Evolutionary conservation across 2,329 filamentous ascomycete genomes (phyloP).

Genomic region (Falciphora oryzae): DNA sequence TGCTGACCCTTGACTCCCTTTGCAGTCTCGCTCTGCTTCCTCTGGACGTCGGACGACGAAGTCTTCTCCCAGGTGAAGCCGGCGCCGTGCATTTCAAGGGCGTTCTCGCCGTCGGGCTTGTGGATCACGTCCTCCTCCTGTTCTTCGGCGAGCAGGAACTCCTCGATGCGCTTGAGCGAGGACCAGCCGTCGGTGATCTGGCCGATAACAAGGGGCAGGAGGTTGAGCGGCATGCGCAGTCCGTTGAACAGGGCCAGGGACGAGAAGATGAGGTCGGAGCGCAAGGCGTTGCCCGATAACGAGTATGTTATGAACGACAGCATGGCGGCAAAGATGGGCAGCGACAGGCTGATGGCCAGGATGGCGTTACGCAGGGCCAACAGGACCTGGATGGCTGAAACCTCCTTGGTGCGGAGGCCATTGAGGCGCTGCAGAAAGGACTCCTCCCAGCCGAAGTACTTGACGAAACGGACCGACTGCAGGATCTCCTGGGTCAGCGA

Average conservation of each 20-base stretch:
- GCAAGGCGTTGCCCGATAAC: constrained; percentile 58
- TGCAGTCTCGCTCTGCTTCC: constrained; percentile 37
- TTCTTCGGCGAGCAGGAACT: constrained; percentile 84
- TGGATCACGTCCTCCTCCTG: constrained; percentile 61
- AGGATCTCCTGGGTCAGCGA: constrained; percentile 89
- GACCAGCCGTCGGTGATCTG: constrained; percentile 87
- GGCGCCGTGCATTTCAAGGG: constrained; percentile 65
- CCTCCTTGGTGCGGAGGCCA: constrained; percentile 69
- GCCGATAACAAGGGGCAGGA: constrained; percentile 81
- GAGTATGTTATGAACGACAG: constrained; percentile 83
- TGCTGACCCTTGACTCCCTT: constrained; percentile 31
- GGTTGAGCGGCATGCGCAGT: constrained; percentile 80
- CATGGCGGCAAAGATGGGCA: constrained; percentile 95
- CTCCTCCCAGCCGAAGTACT: constrained; percentile 93
- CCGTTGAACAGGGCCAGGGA: constrained; percentile 92
- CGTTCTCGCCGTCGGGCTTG: constrained; percentile 54
- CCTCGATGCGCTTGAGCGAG: constrained; percentile 77
- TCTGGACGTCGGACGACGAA: constrained; percentile 46
- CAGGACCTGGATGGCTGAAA: constrained; percentile 76
- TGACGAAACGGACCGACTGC: constrained; percentile 88
- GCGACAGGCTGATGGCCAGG: constrained; percentile 74
- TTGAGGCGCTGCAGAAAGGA: constrained; percentile 75
- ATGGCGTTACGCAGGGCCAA: constrained; percentile 80
- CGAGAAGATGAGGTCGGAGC: constrained; percentile 79
- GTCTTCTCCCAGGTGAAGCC: constrained; percentile 84